Evolutionary conservation across 2,329 filamentous ascomycete species (phyloP).

Genomic region (Cladorrhinum sp.): DNA sequence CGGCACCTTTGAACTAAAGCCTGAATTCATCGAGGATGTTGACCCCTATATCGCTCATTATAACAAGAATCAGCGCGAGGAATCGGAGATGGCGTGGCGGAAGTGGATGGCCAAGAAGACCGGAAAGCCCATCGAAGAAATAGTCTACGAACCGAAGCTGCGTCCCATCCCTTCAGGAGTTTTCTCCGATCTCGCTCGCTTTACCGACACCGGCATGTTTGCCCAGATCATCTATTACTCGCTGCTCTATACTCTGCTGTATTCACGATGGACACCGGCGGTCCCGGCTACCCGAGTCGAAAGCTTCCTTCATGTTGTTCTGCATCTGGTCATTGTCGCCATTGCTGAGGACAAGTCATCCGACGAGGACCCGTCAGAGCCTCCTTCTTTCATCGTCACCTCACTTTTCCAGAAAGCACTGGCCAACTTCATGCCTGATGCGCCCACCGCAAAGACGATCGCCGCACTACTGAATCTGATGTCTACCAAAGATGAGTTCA

Average conservation of each 20-base stretch:
- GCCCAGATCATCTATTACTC: constrained; percentile 87
- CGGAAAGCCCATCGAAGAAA: constrained; percentile 73
- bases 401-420: constrained; percentile 63
- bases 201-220: constrained; percentile 83
- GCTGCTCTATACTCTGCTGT: constrained; percentile 74
- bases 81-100: constrained; percentile 86
- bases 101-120: constrained; percentile 84
- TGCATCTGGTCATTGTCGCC: constrained; percentile 84
- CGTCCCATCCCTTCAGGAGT: constrained; percentile 71
- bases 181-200: constrained; percentile 72
- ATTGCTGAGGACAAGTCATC: constrained; percentile 72
- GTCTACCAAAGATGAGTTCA: constrained; percentile 68
- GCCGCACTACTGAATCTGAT: constrained; percentile 61
- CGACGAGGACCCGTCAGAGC: constrained; percentile 47
- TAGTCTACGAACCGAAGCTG: constrained; percentile 88
- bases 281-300: constrained; percentile 83
- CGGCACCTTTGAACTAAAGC: constrained; percentile 89
- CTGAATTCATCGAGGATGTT: constrained; percentile 79
- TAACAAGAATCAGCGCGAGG: constrained; percentile 93
- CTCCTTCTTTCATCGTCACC: constrained; percentile 68
- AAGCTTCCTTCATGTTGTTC: constrained; percentile 83
- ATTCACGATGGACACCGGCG: constrained; percentile 64
- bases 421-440: constrained; percentile 58
- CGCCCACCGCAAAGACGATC: constrained; percentile 58
- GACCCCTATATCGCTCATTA: constrained; percentile 97